Conservation (phyloP, 2,329 filamentous ascomycete species). For the Monilinia laxa region DNA sequence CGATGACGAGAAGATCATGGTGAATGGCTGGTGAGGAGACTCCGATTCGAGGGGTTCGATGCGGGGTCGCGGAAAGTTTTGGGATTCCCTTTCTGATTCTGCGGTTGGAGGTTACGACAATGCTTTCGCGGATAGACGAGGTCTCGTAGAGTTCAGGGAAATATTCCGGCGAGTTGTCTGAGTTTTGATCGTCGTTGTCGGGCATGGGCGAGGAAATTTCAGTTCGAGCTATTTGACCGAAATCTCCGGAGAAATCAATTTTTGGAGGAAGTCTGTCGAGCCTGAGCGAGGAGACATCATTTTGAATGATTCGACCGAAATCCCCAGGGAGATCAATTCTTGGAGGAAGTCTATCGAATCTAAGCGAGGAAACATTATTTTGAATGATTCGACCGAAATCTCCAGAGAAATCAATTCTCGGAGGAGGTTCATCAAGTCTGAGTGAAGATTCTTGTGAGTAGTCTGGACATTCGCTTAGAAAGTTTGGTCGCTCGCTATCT, state of each 20-base stretch:
- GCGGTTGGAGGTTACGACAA: too few relatives aligned
- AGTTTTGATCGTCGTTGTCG: too few relatives aligned
- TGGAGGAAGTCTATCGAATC: background rate
- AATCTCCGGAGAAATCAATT: background rate
- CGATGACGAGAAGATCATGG: background rate
- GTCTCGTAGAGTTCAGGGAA: too few relatives aligned
- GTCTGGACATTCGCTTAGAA: slow-evolving; percentile 1
- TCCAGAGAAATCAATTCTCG: background rate
- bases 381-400: background rate
- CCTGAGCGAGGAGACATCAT: background rate
- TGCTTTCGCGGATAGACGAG: too few relatives aligned
- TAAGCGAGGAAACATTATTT: background rate
- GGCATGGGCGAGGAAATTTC: too few relatives aligned
- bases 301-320: background rate
- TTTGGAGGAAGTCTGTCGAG: background rate
- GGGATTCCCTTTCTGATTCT: too few relatives aligned
- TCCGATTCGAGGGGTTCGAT: background rate
- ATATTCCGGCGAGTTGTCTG: too few relatives aligned
- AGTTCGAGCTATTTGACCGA: background rate
- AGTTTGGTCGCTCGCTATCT: slow-evolving; percentile 14
- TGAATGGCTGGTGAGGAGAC: background rate
- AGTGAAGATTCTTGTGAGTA: background rate
- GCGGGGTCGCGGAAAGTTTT: background rate
- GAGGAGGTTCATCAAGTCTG: background rate
- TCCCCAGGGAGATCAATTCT: background rate